Conservation (phyloP, 805 yeast species). For the Candida coquimbonensis region DNA sequence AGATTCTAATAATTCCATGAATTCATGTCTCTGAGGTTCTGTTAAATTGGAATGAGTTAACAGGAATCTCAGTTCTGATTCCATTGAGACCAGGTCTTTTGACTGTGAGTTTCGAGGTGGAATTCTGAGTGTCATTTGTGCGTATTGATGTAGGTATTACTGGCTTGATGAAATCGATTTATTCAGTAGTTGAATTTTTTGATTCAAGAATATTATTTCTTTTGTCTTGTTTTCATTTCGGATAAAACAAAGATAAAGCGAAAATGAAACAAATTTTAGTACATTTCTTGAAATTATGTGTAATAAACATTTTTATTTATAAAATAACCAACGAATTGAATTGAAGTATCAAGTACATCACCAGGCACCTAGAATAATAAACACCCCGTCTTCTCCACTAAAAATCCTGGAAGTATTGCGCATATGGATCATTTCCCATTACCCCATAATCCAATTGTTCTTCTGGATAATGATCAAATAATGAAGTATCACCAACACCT, state of each 20-base stretch:
- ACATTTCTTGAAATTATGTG: background rate
- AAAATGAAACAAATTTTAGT: background rate
- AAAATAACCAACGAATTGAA: background rate
- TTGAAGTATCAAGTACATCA: background rate
- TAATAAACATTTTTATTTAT: background rate
- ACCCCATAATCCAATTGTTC: constrained; percentile 84
- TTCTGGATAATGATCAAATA: constrained; percentile 77
- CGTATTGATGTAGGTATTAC: background rate
- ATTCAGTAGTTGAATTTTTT: too few relatives aligned
- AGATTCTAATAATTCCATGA: constrained; percentile 15
- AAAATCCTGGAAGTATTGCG: constrained; percentile 53
- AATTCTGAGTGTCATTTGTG: background rate
- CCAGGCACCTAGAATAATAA: background rate
- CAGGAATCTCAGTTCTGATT: constrained; percentile 22
- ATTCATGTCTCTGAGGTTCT: constrained; percentile 14
- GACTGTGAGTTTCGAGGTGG: constrained; percentile 13
- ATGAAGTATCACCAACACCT: constrained; percentile 90
- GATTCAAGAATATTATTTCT: too few relatives aligned
- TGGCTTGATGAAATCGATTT: too few relatives aligned
- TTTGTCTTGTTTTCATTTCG: too few relatives aligned
- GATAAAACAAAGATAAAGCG: too few relatives aligned
- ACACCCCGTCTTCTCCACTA: constrained; percentile 19
- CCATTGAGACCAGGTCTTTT: constrained; percentile 26
- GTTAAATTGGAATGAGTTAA: constrained; percentile 14
- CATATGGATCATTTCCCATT: constrained; percentile 65